Evolutionary conservation across 768 basidiomycete species (phyloP).

Genomic region (Pleurotus salmoneostramineus): DNA sequence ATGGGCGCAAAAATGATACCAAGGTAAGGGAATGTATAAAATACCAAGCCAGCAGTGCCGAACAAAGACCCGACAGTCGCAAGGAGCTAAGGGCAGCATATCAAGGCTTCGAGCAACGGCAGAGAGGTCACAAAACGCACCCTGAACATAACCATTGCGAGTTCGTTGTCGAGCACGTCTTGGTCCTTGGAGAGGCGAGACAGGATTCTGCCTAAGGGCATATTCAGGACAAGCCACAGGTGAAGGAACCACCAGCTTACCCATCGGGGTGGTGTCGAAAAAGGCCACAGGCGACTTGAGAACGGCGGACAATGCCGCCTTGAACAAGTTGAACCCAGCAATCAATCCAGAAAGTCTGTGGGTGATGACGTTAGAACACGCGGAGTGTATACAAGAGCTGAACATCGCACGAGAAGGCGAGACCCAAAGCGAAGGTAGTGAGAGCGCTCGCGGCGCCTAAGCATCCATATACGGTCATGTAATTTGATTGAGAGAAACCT

Average conservation of each 20-base stretch:
- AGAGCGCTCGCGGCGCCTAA: slow-evolving; percentile 47
- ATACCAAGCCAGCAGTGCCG: slow-evolving; percentile 57
- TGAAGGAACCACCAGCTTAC: slow-evolving; percentile 23
- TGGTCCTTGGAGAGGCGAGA: slow-evolving; percentile 60
- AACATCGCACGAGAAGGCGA: slow-evolving; percentile 41
- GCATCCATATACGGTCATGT: slow-evolving; percentile 58
- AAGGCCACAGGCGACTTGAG: slow-evolving; percentile 59
- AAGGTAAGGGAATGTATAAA: slow-evolving; percentile 64
- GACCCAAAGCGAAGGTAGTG: slow-evolving; percentile 44
- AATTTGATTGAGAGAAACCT: slow-evolving; percentile 55
- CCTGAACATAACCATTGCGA: slow-evolving; percentile 43
- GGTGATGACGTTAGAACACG: too few species aligned
- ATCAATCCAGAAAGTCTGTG: slow-evolving; percentile 30
- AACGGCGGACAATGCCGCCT: slow-evolving; percentile 48
- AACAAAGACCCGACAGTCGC: slow-evolving; percentile 37
- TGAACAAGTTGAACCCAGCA: slow-evolving; percentile 50
- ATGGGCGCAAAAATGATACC: slow-evolving; percentile 61
- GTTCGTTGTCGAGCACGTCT: slow-evolving; percentile 46
- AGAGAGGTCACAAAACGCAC: slow-evolving; percentile 27
- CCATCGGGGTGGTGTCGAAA: slow-evolving; percentile 72
- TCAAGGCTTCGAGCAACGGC: slow-evolving; percentile 27
- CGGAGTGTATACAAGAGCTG: not conserved
- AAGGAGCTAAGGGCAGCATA: slow-evolving; percentile 42
- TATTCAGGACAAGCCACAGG: not conserved
- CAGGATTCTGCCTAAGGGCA: slow-evolving; percentile 43